These are phyloP conservation scores for Solanum etuberosum DNA, from an alignment of 257 asterid species.

Conservation along the genomic window DNA sequence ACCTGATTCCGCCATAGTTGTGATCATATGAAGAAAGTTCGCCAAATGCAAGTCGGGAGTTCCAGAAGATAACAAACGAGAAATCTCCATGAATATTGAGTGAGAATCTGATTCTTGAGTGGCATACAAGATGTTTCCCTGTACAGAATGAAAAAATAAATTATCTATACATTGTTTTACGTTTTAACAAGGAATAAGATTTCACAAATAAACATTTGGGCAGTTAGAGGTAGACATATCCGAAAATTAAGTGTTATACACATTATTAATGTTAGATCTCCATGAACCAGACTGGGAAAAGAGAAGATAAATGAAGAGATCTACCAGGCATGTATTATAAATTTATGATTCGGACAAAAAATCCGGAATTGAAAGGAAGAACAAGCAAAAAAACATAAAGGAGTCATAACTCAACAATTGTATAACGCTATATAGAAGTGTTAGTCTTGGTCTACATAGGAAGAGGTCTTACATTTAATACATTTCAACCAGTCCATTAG, in stretches of 20 bases:
- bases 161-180: neutral
- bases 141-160: neutral
- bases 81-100: slow-evolving; percentile 63
- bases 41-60: slow-evolving; percentile 67
- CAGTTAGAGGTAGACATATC: neutral
- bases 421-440: neutral
- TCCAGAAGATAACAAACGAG: slow-evolving; percentile 48
- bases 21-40: slow-evolving; percentile 86
- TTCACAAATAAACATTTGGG: neutral
- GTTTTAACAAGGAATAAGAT: neutral
- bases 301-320: neutral
- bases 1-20: slow-evolving; percentile 78
- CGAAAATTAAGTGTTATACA: neutral
- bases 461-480: neutral
- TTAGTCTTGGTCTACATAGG: neutral
- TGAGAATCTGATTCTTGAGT: slow-evolving; percentile 57
- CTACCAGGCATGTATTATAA: neutral
- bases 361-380: neutral
- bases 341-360: neutral
- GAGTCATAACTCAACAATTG: neutral
- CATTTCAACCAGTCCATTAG: neutral
- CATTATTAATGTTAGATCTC: neutral
- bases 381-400: neutral
- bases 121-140: slow-evolving; percentile 65
- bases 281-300: neutral